Conservation (phyloP, 2,329 filamentous ascomycete species). For the Chaetomium strumarium region DNA sequence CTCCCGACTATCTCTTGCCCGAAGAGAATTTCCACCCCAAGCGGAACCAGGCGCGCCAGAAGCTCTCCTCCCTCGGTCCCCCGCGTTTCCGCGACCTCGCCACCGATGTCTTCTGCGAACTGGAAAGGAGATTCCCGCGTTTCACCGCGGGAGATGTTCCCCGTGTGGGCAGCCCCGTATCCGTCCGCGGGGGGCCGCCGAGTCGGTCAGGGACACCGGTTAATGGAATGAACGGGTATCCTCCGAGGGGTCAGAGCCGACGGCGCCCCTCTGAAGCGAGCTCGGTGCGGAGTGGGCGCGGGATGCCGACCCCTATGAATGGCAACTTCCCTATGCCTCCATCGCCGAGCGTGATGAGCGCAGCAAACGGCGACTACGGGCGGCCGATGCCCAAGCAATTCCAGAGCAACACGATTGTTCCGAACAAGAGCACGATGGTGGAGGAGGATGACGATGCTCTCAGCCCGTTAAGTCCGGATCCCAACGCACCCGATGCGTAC, state of each 20-base stretch:
- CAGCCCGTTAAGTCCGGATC: conserved; percentile 41
- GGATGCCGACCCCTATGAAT: conserved; percentile 24
- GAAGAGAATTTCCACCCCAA: conserved; percentile 91
- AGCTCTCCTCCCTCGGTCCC: conserved; percentile 81
- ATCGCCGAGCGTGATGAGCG: conserved; percentile 45
- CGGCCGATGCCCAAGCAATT: conserved; percentile 82
- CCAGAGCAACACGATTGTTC: conserved; percentile 92
- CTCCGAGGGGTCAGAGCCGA: conserved; percentile 47
- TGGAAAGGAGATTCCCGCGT: conserved; percentile 82
- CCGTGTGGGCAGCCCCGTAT: conserved; percentile 63
- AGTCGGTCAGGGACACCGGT: conserved; percentile 59
- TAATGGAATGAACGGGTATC: conserved; percentile 47
- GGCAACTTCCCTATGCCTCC: conserved; percentile 42
- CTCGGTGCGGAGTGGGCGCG: conserved; percentile 46
- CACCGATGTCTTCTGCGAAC: conserved; percentile 91
- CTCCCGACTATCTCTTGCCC: conserved; percentile 73
- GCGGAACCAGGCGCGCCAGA: conserved; percentile 94
- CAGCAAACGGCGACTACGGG: conserved; percentile 58
- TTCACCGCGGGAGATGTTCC: conserved; percentile 67
- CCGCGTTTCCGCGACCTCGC: conserved; percentile 86
- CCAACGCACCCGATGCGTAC: conserved; percentile 45
- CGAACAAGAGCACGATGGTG: conserved; percentile 95
- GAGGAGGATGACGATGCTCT: conserved; percentile 77
- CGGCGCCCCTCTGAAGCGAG: conserved; percentile 57
- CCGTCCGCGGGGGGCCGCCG: conserved; percentile 52